Conservation (phyloP, 2,329 filamentous ascomycete species). For the Juglanconis sp. region DNA sequence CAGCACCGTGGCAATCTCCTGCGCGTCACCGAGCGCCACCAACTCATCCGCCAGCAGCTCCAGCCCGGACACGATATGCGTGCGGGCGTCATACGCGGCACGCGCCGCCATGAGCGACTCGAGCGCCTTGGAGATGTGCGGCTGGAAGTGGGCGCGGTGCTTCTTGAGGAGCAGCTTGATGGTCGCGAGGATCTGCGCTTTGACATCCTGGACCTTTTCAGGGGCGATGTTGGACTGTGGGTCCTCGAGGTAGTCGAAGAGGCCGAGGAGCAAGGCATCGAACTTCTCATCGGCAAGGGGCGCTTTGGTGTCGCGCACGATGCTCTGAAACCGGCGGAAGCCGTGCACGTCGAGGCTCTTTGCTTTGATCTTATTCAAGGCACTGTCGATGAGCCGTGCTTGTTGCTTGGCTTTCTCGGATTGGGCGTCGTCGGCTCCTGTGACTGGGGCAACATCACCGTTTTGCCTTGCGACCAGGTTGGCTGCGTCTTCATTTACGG, state of each 20-base stretch:
- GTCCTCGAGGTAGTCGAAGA: slow-evolving; percentile 70
- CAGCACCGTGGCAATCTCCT: slow-evolving; percentile 57
- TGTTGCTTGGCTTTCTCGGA: slow-evolving; percentile 57
- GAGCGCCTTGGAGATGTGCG: slow-evolving; percentile 65
- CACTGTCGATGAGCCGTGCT: slow-evolving; percentile 66
- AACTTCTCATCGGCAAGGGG: slow-evolving; percentile 67
- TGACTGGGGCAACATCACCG: slow-evolving; percentile 8
- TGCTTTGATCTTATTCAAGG: slow-evolving; percentile 68
- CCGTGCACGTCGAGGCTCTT: slow-evolving; percentile 76
- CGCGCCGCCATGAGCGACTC: slow-evolving; percentile 65
- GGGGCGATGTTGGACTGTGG: slow-evolving; percentile 51
- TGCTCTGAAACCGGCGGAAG: slow-evolving; percentile 73
- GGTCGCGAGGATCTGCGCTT: slow-evolving; percentile 70
- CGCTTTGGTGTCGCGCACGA: slow-evolving; percentile 65
- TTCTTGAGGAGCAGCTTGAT: slow-evolving; percentile 70
- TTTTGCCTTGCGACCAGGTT: slow-evolving; percentile 26
- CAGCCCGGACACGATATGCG: slow-evolving; percentile 71
- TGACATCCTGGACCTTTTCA: slow-evolving; percentile 68
- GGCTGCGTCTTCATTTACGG: slow-evolving; percentile 55
- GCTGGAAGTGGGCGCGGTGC: slow-evolving; percentile 62
- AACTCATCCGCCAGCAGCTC: slow-evolving; percentile 73
- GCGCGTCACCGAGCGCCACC: slow-evolving; percentile 60
- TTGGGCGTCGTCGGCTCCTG: slow-evolving; percentile 27
- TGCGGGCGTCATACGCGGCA: slow-evolving; percentile 62
- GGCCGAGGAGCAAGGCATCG: slow-evolving; percentile 61